A percentile compares a stretch with the other conserved stretches of the same genome.
phyloP scores from a whole-genome alignment of 2,329 filamentous ascomycete genomes.

The Colletotrichum kahawae region DNA sequence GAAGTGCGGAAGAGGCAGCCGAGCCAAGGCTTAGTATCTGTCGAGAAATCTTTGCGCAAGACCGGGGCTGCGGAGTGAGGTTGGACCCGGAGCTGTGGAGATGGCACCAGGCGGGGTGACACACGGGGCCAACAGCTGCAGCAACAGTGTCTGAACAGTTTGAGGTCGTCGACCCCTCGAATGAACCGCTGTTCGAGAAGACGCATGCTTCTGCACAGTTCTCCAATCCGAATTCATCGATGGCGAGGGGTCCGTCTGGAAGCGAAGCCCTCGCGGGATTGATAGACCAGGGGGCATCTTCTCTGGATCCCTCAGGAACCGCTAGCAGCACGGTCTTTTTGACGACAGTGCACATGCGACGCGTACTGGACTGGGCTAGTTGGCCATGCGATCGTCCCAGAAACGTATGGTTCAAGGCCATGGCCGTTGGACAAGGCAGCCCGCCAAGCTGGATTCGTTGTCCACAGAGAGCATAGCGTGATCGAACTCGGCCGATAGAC shows the following conservation, averaged over 20 bases:
- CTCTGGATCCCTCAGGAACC: background rate
- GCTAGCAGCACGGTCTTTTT: background rate
- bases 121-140: background rate
- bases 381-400: background rate
- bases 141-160: background rate
- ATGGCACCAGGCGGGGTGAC: background rate
- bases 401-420: background rate
- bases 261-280: background rate
- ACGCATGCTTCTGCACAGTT: background rate
- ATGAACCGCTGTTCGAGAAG: background rate
- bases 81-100: constrained; percentile 6
- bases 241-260: background rate
- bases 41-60: background rate
- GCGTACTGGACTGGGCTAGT: background rate
- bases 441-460: background rate
- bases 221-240: background rate
- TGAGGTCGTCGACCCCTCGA: background rate
- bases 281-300: background rate
- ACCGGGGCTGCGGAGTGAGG: constrained; percentile 2
- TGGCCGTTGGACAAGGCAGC: background rate
- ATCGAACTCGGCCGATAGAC: background rate
- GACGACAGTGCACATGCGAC: background rate
- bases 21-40: background rate
- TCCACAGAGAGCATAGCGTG: background rate
- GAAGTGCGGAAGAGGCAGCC: background rate